These are phyloP conservation scores for Pseudopyrenochaeta lycopersici DNA, from an alignment of 2,329 filamentous ascomycete genomes.

Conservation along the genomic window DNA sequence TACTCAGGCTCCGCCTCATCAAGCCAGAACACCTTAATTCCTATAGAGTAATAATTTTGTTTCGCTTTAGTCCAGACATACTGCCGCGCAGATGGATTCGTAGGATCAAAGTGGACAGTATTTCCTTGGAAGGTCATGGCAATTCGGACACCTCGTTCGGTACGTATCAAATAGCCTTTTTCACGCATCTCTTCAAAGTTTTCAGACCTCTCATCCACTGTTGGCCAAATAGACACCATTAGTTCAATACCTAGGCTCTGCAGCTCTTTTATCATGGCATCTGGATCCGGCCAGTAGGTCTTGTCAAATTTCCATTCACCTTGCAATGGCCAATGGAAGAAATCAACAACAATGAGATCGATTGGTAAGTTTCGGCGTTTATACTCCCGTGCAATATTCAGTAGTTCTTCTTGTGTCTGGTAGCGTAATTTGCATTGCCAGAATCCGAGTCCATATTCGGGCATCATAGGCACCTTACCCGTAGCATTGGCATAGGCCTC, in stretches of 20 bases:
- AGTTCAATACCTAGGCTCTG: slow-evolving; percentile 67
- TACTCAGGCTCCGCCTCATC: slow-evolving; percentile 76
- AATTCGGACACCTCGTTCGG: slow-evolving; percentile 67
- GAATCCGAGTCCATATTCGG: slow-evolving; percentile 72
- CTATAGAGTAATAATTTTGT: slow-evolving; percentile 68
- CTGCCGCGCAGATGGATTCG: slow-evolving; percentile 65
- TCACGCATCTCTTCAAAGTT: slow-evolving; percentile 71
- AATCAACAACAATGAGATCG: slow-evolving; percentile 73
- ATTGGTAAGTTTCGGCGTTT: slow-evolving; percentile 64
- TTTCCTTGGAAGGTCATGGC: slow-evolving; percentile 68
- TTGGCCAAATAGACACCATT: slow-evolving; percentile 77
- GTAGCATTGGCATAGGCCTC: slow-evolving; percentile 65
- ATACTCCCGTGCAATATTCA: slow-evolving; percentile 69
- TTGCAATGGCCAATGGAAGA: slow-evolving; percentile 73
- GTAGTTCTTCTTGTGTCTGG: slow-evolving; percentile 70
- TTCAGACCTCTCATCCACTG: slow-evolving; percentile 66
- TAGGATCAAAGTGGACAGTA: slow-evolving; percentile 70
- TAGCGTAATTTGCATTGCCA: slow-evolving; percentile 75
- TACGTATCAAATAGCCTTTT: slow-evolving; percentile 67
- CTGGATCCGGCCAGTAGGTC: slow-evolving; percentile 72
- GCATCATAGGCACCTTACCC: slow-evolving; percentile 72
- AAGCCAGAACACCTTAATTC: slow-evolving; percentile 72
- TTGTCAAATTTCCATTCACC: slow-evolving; percentile 75
- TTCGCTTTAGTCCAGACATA: slow-evolving; percentile 69
- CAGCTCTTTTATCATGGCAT: slow-evolving; percentile 71